Percentiles rank a stretch among this genome's conserved stretches.
These are phyloP conservation scores for Teratosphaeria viscida DNA, from an alignment of 2,329 filamentous ascomycete species.

Conservation along the genomic window DNA sequence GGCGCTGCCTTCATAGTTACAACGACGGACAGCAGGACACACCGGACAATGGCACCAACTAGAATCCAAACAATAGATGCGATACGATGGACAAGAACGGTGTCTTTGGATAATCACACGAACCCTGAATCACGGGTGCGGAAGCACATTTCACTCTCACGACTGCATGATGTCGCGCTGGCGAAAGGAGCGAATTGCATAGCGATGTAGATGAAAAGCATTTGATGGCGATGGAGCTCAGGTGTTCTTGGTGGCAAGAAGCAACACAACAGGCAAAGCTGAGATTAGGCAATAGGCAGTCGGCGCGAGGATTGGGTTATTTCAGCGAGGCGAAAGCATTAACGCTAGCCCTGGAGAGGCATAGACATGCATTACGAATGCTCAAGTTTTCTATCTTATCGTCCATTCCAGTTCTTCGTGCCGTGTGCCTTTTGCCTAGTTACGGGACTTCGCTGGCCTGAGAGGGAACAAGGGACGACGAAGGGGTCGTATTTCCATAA, in stretches of 20 bases:
- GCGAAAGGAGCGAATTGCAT: background rate
- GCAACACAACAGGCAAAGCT: background rate
- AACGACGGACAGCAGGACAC: background rate
- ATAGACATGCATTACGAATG: no score
- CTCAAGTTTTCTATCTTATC: no score
- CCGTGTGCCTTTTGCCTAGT: background rate
- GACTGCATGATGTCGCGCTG: background rate
- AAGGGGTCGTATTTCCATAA: background rate
- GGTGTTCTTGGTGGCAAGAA: background rate
- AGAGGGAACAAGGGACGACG: background rate
- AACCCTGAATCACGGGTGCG: background rate
- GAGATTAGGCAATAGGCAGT: background rate
- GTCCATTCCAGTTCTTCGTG: background rate
- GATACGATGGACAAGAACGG: background rate
- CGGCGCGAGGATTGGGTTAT: no score
- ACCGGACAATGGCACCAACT: background rate
- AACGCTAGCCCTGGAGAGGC: no score
- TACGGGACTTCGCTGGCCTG: background rate
- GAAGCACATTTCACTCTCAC: background rate
- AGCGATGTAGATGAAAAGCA: background rate
- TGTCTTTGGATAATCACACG: background rate
- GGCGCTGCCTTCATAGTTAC: background rate
- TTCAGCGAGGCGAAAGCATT: no score
- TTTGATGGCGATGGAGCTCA: background rate
- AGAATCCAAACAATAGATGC: background rate